These are phyloP conservation scores for Pulveroboletus sp. DNA, from an alignment of 768 basidiomycete species.

Conservation along the genomic window DNA sequence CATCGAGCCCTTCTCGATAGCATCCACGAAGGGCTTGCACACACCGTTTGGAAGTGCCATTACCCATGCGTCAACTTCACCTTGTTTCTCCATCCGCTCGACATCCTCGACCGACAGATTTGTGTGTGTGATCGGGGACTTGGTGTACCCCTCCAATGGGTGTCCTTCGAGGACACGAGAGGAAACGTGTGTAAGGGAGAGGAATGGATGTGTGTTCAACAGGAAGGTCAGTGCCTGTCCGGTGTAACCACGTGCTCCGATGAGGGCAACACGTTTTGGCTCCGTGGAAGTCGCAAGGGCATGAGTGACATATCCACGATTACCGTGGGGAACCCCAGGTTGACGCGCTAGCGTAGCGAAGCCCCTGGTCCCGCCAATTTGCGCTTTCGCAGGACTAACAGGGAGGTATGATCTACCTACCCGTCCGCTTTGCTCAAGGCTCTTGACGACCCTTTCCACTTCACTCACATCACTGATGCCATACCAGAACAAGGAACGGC, in stretches of 20 bases:
- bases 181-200: slow-evolving; percentile 91
- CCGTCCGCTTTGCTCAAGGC: slow-evolving; percentile 69
- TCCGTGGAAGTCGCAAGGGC: slow-evolving; percentile 45
- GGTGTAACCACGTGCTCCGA: slow-evolving; percentile 95
- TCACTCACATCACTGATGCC: slow-evolving; percentile 88
- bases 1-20: slow-evolving; percentile 71
- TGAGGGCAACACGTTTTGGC: slow-evolving; percentile 86
- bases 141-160: slow-evolving; percentile 76
- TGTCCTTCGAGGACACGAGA: slow-evolving; percentile 89
- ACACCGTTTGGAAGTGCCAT: slow-evolving; percentile 99
- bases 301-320: slow-evolving; percentile 78
- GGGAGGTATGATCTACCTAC: slow-evolving; percentile 90
- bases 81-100: slow-evolving; percentile 80
- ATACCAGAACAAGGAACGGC: slow-evolving; percentile 96
- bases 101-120: slow-evolving; percentile 79
- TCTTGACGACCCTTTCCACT: slow-evolving; percentile 80
- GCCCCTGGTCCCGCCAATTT: slow-evolving; percentile 19
- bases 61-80: slow-evolving; percentile 95
- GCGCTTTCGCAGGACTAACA: slow-evolving; percentile 15
- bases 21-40: slow-evolving; percentile 95
- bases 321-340: slow-evolving; percentile 38
- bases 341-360: slow-evolving; percentile 26
- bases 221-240: slow-evolving; percentile 87
- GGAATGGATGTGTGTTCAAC: slow-evolving; percentile 82
- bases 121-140: slow-evolving; percentile 66